Evolutionary conservation across 176 grass and related monocot genomes (phyloP).

Genomic region (Hsuehochloa calcarea): DNA sequence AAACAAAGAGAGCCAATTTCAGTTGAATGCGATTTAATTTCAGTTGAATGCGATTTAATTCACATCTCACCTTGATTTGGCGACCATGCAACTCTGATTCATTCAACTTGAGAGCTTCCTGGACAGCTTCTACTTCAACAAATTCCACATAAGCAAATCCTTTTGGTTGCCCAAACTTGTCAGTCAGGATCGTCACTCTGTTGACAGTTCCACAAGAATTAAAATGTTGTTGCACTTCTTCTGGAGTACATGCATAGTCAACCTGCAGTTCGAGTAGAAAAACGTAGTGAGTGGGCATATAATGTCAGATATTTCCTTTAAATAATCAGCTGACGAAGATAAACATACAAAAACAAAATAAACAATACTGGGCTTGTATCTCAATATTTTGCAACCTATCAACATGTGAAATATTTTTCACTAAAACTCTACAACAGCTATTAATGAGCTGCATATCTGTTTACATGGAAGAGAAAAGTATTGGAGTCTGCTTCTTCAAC

Average conservation of each 20-base stretch:
- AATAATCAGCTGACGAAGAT: not conserved
- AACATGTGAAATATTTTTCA: not conserved
- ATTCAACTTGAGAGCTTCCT: slow-evolving; percentile 70
- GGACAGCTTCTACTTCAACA: slow-evolving; percentile 68
- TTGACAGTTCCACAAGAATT: slow-evolving; percentile 85
- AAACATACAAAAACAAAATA: not conserved
- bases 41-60: not conserved
- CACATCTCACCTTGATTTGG: slow-evolving; percentile 54
- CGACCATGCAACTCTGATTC: slow-evolving; percentile 72
- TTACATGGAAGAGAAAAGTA: not conserved
- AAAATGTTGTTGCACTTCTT: slow-evolving; percentile 89
- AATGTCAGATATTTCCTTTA: not conserved
- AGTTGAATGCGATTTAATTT: not conserved
- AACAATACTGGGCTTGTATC: not conserved
- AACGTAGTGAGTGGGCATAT: not conserved
- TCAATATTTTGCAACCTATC: not conserved
- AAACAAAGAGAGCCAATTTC: not conserved
- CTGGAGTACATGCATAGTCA: slow-evolving; percentile 81
- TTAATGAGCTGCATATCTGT: not conserved
- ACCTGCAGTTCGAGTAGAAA: slow-evolving; percentile 41
- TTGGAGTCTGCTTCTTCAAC: not conserved
- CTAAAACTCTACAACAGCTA: not conserved
- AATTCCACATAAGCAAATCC: slow-evolving; percentile 89
- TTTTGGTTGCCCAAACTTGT: slow-evolving; percentile 83
- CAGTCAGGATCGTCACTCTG: slow-evolving; percentile 77